Evolutionary conservation across 768 basidiomycete species (phyloP), one percentile per base, ranked within the genome.

Genomic region (Xerocomellus amylosporus): DNA sequence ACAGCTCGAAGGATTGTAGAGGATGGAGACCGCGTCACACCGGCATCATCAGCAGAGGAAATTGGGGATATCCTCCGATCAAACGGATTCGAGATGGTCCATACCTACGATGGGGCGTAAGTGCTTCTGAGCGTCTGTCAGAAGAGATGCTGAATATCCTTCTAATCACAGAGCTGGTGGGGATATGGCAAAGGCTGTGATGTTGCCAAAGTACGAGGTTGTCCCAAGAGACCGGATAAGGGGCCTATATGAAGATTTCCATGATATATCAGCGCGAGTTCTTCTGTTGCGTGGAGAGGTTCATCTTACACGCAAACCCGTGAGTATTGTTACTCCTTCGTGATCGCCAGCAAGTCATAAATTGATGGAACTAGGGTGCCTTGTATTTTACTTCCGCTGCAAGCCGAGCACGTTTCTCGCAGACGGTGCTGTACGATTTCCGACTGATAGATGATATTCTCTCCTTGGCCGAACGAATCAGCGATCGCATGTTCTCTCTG

Each of bases 21-120:
- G 26, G 63, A 64, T 38, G 62, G 65, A 8, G 40, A 62, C 2
- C 56, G 58, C 3, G 58, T 67, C 31, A 65, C 56, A 12, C 39
- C 64, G 9, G 22, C 58, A 3, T 60, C 67, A 2, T 58, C 68
- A 0, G 71, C 61, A 15, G 62, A 70, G 14, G 63, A 64, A 5
- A 49, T 78, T 7, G 71, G 71, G 15, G 45, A 66, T 8, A 54
- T 71, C 34, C 59, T 80, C 22, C 63, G 63, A 39, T 64, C 64
- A 46, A 73, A 75, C 15, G 79, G 78, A 0, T 77, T 72, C 36
- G 70, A 73, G 44, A 66, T 74, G n/a, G 50, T 77, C 44, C 71
- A 76, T 47, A 77, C 78, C 15, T 80, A 70, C 39, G 59, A 66
- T 8, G 69, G 71, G 58, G 65, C 66, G 79, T 80, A 53, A 66